These are phyloP conservation scores for Ceratorhiza oryzae-sativae DNA, from an alignment of 1,284 basidiomycete species.

Conservation along the genomic window DNA sequence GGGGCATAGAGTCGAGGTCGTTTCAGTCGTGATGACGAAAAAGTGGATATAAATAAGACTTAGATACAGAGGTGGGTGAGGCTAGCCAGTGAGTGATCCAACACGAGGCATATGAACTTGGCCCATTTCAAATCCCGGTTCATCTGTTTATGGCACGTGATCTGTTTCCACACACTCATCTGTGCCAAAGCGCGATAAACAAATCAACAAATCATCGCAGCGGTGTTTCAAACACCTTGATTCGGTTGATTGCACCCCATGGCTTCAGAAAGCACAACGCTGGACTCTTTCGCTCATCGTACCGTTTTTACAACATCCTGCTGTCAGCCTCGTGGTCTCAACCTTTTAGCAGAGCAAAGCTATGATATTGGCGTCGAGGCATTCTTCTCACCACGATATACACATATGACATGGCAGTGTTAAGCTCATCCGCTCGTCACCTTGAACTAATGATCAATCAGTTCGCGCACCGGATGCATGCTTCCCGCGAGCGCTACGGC, in stretches of 20 bases:
- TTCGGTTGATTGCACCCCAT: neutral
- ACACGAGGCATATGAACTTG: constrained; percentile 18
- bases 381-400: too few species aligned
- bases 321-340: too few species aligned
- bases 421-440: too few species aligned
- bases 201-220: constrained; percentile 1
- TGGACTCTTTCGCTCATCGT: too few species aligned
- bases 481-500: too few species aligned
- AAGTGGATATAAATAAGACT: constrained; percentile 11
- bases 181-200: constrained; percentile 4
- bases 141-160: constrained; percentile 7
- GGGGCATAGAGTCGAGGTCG: constrained; percentile 14
- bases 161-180: neutral
- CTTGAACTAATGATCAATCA: too few species aligned
- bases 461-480: too few species aligned
- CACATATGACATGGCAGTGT: too few species aligned
- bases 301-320: too few species aligned
- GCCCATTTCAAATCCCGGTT: constrained; percentile 3
- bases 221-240: neutral
- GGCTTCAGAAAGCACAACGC: neutral
- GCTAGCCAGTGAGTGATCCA: neutral
- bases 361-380: too few species aligned
- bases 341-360: too few species aligned
- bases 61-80: neutral
- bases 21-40: neutral